phyloP scores from a whole-genome alignment of 129 eudicot species.

The Erigeron canadensis region DNA sequence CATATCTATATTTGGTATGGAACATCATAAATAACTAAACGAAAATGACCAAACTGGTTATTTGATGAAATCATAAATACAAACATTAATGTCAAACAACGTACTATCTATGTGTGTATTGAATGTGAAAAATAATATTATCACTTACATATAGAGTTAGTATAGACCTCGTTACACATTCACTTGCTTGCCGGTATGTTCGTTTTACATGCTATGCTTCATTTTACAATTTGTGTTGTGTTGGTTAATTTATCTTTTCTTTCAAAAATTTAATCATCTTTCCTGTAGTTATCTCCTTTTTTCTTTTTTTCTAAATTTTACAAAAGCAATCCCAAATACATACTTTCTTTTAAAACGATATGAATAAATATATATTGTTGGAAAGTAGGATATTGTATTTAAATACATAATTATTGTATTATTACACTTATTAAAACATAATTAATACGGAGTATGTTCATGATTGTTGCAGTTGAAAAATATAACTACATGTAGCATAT shows the following conservation, averaged over 20 bases:
- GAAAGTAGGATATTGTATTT: background rate
- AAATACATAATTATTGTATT: background rate
- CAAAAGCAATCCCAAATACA: background rate
- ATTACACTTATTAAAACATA: background rate
- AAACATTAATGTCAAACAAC: constrained; percentile 8
- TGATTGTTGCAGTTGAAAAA: constrained; percentile 16
- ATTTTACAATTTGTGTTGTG: background rate
- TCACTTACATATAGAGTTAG: background rate
- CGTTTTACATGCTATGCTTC: background rate
- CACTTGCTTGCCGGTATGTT: background rate
- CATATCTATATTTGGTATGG: background rate
- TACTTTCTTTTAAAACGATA: no score
- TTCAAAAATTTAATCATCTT: background rate
- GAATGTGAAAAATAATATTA: background rate
- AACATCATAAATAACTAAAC: background rate
- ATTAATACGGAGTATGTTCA: constrained; percentile 16
- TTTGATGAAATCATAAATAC: constrained; percentile 25
- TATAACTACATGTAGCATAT: constrained; percentile 16
- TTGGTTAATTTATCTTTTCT: background rate
- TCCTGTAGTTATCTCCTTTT: background rate
- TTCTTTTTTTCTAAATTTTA: background rate
- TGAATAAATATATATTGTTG: background rate
- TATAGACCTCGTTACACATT: background rate
- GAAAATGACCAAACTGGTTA: constrained; percentile 15
- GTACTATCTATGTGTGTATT: background rate